These are phyloP conservation scores for Ganoderma meredithae DNA, from an alignment of 1,284 basidiomycete species.

Conservation along the genomic window DNA sequence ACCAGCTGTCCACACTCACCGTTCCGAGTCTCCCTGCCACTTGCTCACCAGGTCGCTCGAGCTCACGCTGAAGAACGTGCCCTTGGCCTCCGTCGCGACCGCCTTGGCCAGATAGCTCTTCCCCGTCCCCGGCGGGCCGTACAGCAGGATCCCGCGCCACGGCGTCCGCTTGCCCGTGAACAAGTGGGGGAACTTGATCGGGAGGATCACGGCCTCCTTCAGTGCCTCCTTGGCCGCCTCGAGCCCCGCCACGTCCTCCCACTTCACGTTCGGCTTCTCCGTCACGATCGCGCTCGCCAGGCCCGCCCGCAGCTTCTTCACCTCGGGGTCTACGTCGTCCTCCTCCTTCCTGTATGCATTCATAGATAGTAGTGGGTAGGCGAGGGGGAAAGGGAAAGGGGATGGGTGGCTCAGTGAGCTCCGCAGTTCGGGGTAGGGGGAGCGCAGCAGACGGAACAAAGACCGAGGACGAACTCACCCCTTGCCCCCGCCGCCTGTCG, in stretches of 20 bases:
- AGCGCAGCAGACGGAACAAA: not conserved
- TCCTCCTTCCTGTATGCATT: constrained; percentile 60
- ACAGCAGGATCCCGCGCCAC: constrained; percentile 95
- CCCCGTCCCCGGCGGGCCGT: constrained; percentile 96
- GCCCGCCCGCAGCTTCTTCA: constrained; percentile 93
- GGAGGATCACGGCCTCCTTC: constrained; percentile 98
- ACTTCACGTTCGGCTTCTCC: constrained; percentile 96
- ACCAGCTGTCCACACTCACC: constrained; percentile 56
- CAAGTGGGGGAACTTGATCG: constrained; percentile 98
- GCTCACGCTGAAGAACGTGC: constrained; percentile 97
- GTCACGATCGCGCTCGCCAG: constrained; percentile 89
- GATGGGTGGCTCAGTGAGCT: constrained; percentile 17
- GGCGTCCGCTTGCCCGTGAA: constrained; percentile 99
- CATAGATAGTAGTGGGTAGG: not conserved
- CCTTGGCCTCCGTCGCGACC: constrained; percentile 98
- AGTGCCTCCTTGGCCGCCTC: constrained; percentile 95
- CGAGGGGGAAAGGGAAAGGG: constrained; percentile 4
- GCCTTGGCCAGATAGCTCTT: constrained; percentile 97
- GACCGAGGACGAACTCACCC: constrained; percentile 55
- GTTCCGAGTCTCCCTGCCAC: constrained; percentile 99
- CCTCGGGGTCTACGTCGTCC: constrained; percentile 88
- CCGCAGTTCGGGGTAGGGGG: constrained; percentile 4
- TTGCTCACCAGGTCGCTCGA: constrained; percentile 97
- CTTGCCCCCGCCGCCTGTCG: constrained; percentile 70
- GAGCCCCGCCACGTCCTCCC: constrained; percentile 98